A percentile compares a stretch with the other conserved stretches of the same genome.
phyloP scores from a whole-genome alignment of 2,329 filamentous ascomycete genomes.

The Arthrobotrys entomopaga region DNA sequence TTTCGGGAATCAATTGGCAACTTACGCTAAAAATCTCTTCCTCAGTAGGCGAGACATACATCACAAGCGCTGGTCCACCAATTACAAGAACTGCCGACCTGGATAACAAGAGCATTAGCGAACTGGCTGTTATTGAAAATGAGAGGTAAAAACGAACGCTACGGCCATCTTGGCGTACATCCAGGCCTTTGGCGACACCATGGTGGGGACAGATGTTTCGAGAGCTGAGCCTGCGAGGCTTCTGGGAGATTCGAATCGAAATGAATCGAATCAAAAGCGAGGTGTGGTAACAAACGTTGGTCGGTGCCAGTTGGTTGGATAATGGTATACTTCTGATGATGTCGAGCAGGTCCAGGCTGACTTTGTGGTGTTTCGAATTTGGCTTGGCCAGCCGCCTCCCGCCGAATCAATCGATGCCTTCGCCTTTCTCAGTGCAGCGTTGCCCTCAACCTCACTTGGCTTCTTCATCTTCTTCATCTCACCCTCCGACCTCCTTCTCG shows the following conservation, averaged over 20 bases:
- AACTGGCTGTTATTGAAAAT: background rate
- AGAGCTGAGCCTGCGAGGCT: background rate
- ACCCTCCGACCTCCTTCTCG: background rate
- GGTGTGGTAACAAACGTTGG: background rate
- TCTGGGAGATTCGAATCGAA: background rate
- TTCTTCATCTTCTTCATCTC: slow-evolving; percentile 2
- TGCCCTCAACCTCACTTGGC: background rate
- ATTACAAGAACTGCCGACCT: slow-evolving; percentile 79
- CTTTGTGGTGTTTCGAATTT: slow-evolving; percentile 7
- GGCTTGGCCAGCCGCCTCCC: background rate
- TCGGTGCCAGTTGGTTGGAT: background rate
- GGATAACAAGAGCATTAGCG: slow-evolving; percentile 25
- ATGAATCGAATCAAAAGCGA: too few relatives aligned
- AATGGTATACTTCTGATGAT: slow-evolving; percentile 5
- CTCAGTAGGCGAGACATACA: slow-evolving; percentile 82
- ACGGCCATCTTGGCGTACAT: slow-evolving; percentile 45
- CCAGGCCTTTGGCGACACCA: slow-evolving; percentile 26
- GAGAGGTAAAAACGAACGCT: slow-evolving; percentile 21
- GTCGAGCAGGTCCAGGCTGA: slow-evolving; percentile 3
- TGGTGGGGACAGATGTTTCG: slow-evolving; percentile 3
- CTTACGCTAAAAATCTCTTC: slow-evolving; percentile 74
- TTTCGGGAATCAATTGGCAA: background rate
- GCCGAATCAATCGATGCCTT: background rate
- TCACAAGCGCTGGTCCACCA: slow-evolving; percentile 85
- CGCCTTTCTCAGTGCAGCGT: background rate